phyloP scores from a whole-genome alignment of 768 basidiomycete species.

The Trametes sanguinea region DNA sequence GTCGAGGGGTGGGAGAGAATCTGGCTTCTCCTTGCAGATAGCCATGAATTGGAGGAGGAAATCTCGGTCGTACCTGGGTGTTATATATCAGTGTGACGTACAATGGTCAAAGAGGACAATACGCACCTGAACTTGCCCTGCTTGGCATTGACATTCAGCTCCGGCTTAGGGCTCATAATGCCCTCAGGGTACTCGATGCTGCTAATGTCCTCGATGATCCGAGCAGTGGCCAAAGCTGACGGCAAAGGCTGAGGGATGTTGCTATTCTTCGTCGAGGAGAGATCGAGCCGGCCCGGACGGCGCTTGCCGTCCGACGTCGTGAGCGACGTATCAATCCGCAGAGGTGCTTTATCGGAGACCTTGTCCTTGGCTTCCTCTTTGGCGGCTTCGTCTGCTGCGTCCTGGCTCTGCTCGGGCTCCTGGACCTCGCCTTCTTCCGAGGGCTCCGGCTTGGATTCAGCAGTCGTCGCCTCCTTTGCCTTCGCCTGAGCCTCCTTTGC shows the following conservation, averaged over 20 bases:
- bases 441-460: conserved; percentile 38
- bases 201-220: conserved; percentile 80
- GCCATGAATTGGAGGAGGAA: conserved; percentile 97
- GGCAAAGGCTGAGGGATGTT: conserved; percentile 48
- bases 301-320: conserved; percentile 47
- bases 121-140: conserved; percentile 86
- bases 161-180: conserved; percentile 77
- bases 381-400: conserved; percentile 15
- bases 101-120: background rate
- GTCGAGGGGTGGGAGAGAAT: conserved; percentile 83
- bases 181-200: conserved; percentile 81
- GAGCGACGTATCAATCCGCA: conserved; percentile 68
- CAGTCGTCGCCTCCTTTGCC: conserved; percentile 36
- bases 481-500: conserved; percentile 37
- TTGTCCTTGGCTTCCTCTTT: conserved; percentile 47
- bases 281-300: conserved; percentile 75
- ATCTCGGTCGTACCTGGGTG: conserved; percentile 86
- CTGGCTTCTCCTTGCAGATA: conserved; percentile 94
- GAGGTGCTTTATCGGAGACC: conserved; percentile 47
- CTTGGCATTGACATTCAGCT: conserved; percentile 81
- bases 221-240: conserved; percentile 78
- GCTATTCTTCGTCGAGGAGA: conserved; percentile 52
- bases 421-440: conserved; percentile 49
- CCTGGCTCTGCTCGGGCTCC: conserved; percentile 40
- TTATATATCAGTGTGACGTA: conserved; percentile 2